Evolutionary conservation across 495 filamentous ascomycete species (phyloP).

Genomic region (Aspergillus heteromorphus): DNA sequence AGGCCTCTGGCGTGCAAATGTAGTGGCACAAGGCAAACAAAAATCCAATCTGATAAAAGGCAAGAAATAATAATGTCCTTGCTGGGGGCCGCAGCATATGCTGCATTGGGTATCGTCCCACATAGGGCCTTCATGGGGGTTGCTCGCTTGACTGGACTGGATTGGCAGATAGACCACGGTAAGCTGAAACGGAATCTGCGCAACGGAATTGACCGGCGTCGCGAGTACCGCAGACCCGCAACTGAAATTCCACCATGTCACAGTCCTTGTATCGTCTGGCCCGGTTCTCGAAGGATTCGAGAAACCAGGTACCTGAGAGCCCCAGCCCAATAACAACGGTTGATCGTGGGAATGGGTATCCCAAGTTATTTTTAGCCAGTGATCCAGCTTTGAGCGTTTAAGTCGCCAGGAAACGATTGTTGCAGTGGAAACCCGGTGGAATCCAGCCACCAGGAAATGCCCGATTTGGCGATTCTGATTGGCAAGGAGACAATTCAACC

Average conservation of each 20-base stretch:
- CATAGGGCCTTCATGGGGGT: background rate
- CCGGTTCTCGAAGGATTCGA: constrained; percentile 22
- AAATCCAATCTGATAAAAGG: background rate
- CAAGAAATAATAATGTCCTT: background rate
- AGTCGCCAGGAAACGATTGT: background rate
- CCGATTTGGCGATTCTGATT: background rate
- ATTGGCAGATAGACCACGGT: background rate
- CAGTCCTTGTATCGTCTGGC: constrained; percentile 5
- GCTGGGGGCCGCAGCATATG: background rate
- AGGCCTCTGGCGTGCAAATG: background rate
- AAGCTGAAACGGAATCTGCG: constrained; percentile 1
- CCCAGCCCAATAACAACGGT: background rate
- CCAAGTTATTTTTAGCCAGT: constrained; percentile 18
- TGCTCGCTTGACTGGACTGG: background rate
- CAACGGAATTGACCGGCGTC: background rate
- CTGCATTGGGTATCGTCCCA: background rate
- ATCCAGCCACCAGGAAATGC: background rate
- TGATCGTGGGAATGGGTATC: constrained; percentile 1
- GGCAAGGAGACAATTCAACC: background rate
- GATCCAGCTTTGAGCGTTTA: constrained; percentile 8
- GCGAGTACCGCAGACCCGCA: background rate
- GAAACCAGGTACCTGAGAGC: constrained; percentile 14
- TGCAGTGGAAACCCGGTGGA: background rate
- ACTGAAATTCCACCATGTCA: constrained; percentile 1
- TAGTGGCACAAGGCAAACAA: background rate